Conservation (phyloP, 768 basidiomycete genomes). For the Jaapia argillacea region DNA sequence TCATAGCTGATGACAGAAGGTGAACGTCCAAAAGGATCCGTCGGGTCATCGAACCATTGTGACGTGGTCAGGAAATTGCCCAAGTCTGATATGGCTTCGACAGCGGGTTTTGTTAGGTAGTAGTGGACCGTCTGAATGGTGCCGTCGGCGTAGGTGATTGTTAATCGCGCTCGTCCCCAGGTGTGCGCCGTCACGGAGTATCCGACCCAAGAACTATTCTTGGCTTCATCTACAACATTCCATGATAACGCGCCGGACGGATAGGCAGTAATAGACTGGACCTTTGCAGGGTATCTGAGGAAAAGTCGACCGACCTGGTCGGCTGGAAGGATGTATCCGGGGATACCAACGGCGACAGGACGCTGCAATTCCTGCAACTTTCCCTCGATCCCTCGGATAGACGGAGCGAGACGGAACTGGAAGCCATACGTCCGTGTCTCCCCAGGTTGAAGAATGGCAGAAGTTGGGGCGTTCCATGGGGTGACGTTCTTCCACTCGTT, state of each 20-base stretch:
- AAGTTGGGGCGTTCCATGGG: constrained; percentile 46
- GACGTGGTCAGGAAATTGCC: constrained; percentile 43
- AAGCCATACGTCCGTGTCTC: constrained; percentile 43
- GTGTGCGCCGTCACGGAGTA: constrained; percentile 33
- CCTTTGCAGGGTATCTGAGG: constrained; percentile 31
- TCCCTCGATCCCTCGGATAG: constrained; percentile 38
- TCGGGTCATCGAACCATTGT: constrained; percentile 40
- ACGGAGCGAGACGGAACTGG: constrained; percentile 37
- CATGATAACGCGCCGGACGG: constrained; percentile 38
- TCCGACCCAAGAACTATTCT: constrained; percentile 31
- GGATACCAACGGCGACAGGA: constrained; percentile 42
- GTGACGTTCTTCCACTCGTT: constrained; percentile 42
- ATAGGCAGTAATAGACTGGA: constrained; percentile 31
- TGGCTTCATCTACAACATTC: constrained; percentile 32
- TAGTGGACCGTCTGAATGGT: constrained; percentile 44
- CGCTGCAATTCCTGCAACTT: constrained; percentile 29
- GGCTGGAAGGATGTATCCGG: constrained; percentile 40
- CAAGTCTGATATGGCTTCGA: constrained; percentile 33
- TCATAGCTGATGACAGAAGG: constrained; percentile 48
- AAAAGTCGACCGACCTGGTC: constrained; percentile 43
- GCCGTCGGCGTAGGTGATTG: constrained; percentile 40
- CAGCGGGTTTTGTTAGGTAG: constrained; percentile 36
- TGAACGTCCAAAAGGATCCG: constrained; percentile 42
- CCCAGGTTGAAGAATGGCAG: constrained; percentile 33
- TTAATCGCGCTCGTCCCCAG: constrained; percentile 40